Evolutionary conservation across 441 rosid genomes (phyloP), one percentile per base, ranked within the genome.

Genomic region (Jatropha multifida): DNA sequence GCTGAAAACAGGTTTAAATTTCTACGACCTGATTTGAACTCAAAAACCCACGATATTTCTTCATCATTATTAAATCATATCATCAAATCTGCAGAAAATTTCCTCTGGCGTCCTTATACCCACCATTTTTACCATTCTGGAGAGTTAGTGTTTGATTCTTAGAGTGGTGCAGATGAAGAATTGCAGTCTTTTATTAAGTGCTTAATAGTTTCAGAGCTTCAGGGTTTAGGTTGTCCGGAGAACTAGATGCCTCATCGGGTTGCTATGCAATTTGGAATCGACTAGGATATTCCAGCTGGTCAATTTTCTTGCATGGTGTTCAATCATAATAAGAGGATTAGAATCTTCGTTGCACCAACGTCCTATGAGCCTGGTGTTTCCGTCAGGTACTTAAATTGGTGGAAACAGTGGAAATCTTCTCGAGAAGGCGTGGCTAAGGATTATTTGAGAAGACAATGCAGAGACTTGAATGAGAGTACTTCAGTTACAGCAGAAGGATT

Each of bases 1-100:
- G 81, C 76, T 26, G 84, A 74, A 72, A 78, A 81, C 77, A 77
- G 85, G 26, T 78, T 84, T 64, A 55, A 14, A 10, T 37, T 58
- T 15, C 42, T 81, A 41, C 73, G 68, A 42, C 81, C 80, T 4
- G 44, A 3, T 37, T n/a, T 26, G 27, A 61, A 27, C 7, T 12
- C 9, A 6, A 60, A 72, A 60, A 72, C 46, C 59, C 26, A 54
- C 5, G 23, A 23, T 23, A 27, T 72, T 6, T 58, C 68, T 44
- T 3, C 9, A 44, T 44, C 48, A 5, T 60, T 1, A 23, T 18
- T 62, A 48, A 66, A 72, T 26, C 41, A 49, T 42, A 9, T 7
- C 58, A 44, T 72, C 11, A 61, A 72, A 32, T 15, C 27, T 14
- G 15, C 42, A 3, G 56, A 61, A 46, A 60, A 72, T 44, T 60